Conservation (phyloP, 768 basidiomycete species). For the Paxillus involutus region DNA sequence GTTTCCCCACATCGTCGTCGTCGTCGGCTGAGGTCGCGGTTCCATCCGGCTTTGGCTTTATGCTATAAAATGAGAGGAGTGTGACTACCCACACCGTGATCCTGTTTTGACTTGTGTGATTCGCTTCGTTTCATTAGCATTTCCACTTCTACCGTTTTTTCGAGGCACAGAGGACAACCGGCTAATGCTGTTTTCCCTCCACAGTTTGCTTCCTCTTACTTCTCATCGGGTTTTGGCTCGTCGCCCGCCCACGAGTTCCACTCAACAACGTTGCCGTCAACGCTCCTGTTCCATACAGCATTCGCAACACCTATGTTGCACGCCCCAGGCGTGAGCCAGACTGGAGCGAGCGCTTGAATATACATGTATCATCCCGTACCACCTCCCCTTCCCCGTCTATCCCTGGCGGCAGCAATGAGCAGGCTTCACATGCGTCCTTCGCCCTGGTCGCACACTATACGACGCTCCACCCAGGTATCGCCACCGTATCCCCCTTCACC, state of each 20-base stretch:
- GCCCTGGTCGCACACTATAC: background rate
- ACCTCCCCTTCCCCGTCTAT: background rate
- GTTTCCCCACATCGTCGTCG: background rate
- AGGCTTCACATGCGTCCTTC: conserved; percentile 1
- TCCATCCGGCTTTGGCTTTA: too few relatives aligned
- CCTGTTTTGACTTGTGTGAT: background rate
- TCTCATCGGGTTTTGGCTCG: conserved; percentile 27
- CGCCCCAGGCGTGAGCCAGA: background rate
- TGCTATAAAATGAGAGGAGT: too few relatives aligned
- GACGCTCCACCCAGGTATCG: background rate
- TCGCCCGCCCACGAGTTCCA: conserved; percentile 15
- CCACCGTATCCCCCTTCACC: background rate
- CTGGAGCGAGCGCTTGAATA: conserved; percentile 12
- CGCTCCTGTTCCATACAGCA: background rate
- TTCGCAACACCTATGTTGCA: conserved; percentile 2
- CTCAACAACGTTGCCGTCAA: background rate
- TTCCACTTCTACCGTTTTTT: background rate
- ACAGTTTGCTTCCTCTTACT: conserved; percentile 24
- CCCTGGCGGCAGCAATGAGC: background rate
- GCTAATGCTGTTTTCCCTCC: conserved; percentile 9
- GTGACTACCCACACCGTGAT: background rate
- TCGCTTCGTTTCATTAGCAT: background rate
- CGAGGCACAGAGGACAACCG: background rate
- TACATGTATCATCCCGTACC: conserved; percentile 11
- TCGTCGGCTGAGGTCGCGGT: too few relatives aligned